phyloP scores from a whole-genome alignment of 345 rosid genomes.

The Hibiscus tridactylites region DNA sequence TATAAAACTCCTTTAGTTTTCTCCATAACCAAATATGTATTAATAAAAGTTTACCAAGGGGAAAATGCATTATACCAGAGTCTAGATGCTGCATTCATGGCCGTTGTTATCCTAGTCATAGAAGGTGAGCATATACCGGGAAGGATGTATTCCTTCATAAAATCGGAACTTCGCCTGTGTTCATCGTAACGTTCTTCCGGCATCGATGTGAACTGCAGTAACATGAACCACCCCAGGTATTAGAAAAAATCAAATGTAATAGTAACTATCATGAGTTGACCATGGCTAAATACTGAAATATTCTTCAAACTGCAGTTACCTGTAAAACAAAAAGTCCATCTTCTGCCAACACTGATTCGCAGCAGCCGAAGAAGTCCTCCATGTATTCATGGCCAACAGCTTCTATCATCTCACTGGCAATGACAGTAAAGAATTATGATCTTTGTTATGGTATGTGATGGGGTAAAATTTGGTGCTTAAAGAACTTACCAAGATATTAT shows the following conservation, averaged over 20 bases:
- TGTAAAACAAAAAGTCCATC: constrained; percentile 74
- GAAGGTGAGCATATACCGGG: constrained; percentile 87
- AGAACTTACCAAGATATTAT: constrained; percentile 67
- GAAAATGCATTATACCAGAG: constrained; percentile 42
- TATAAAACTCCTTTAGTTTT: neutral
- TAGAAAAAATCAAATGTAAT: neutral
- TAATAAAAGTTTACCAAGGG: neutral
- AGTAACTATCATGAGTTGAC: neutral
- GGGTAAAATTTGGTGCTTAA: neutral
- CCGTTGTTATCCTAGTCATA: constrained; percentile 56
- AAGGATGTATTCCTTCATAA: constrained; percentile 85
- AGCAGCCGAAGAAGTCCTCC: constrained; percentile 66
- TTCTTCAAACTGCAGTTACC: constrained; percentile 27
- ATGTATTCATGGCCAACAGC: constrained; percentile 79
- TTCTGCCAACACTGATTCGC: constrained; percentile 64
- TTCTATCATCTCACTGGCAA: constrained; percentile 80
- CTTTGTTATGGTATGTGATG: constrained; percentile 14
- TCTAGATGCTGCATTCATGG: constrained; percentile 69
- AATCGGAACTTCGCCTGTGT: constrained; percentile 30
- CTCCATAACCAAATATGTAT: neutral
- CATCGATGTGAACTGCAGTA: constrained; percentile 69
- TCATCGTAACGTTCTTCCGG: constrained; percentile 32
- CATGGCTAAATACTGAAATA: neutral
- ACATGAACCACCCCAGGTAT: too few relatives aligned
- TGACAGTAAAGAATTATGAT: neutral